Evolutionary conservation across 2,329 filamentous ascomycete genomes (phyloP), one percentile per base, ranked within the genome.

Genomic region (Elsinoe fawcettii): DNA sequence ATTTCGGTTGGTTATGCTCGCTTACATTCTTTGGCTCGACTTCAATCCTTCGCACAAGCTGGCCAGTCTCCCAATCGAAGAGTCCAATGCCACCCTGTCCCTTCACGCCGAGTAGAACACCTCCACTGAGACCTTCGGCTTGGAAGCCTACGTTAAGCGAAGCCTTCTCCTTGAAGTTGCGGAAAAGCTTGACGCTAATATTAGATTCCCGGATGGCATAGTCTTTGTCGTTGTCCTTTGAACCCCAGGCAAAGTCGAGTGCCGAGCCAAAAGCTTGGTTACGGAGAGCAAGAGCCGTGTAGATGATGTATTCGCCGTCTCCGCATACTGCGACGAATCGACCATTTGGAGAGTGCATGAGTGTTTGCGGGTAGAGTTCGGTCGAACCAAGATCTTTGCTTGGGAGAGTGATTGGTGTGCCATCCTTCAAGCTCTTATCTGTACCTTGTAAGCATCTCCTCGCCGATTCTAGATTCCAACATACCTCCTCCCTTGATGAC

Each of bases 241-340:
- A 89, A 0, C 87, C 92, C 93, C 93, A 99, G 9, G 88, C 91
- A 71, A 99, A 99, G 74, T 99, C 93, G 55, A 97, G 76, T 5
- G 92, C 93, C 39, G 89, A 91, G 20, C 93, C 93, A 67, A 99
- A 99, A 2, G 90, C 90, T 77, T 97, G 96, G 75, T 99, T 97
- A 70, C 93, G 85, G 82, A 95, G 95, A 2, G 92, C 92, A 59
- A 97, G 80, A 57, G 93, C 91, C 25, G 93, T 97, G 76, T 97
- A 97, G 67, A 97, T 96, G 71, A 97, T 97, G 75, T 96, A 99
- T 73, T 99, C 93, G 61, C 93, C 93, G 70, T 99, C 93, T 63
- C 93, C 93, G 63, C 92, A 97, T 2, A 91, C 86, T 16, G 87
- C 87, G 51, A 93, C 88, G 64, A 93, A 93, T 60, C 90, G 84